Base-by-base conservation (phyloP, 164 flowering plant species). In the Liquidambar formosana region DNA sequence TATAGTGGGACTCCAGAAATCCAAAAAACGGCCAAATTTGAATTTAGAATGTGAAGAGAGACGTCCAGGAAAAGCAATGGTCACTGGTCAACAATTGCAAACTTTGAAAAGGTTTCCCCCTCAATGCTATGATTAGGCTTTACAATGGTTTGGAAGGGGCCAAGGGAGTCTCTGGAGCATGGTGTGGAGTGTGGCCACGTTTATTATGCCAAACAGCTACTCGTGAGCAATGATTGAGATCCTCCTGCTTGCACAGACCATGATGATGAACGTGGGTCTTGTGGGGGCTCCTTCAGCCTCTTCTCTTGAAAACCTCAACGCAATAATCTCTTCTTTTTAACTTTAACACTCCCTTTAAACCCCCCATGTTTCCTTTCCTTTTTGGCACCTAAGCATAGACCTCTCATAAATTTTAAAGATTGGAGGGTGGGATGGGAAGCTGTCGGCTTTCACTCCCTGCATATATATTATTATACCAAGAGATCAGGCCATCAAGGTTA, bases 221-320 rank as follows among this genome's bases (percentile, higher is more conserved):
- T 77, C 82, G 79, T 73, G 75, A 28, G 77, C 77, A 83, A 83
- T 83, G 68, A 83, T 85, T 79, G 76, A 69, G 46, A 63, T 13
- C n/a, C 57, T 11, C 41, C 51, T 51, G 61, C 56, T 64, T 25
- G 44, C 6, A 16, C 26, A 22, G 11, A 21, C 9, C 12, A 54
- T 54, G 27, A 54, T 54, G 27, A 54, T 22, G 58, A 54, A 33
- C 6, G 41, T 18, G 21, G 54, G 54, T 49, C 53, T 47, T 47
- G 41, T 49, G 5, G 53, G 53, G 53, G 5, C 53, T 8, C 8
- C 6, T 19, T 16, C 54, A 1, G 5, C 4, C n/a, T 48, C 51
- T 47, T n/a, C 16, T 15, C 18, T 48, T 48, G 51, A 15, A 8
- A 33, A 18, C 16, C 8, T 51, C 18, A 21, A 51, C 54, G 18